Evolutionary conservation across 2,329 filamentous ascomycete species (phyloP), one percentile per base, ranked within the genome.

Genomic region (Hypoxylon sp.): DNA sequence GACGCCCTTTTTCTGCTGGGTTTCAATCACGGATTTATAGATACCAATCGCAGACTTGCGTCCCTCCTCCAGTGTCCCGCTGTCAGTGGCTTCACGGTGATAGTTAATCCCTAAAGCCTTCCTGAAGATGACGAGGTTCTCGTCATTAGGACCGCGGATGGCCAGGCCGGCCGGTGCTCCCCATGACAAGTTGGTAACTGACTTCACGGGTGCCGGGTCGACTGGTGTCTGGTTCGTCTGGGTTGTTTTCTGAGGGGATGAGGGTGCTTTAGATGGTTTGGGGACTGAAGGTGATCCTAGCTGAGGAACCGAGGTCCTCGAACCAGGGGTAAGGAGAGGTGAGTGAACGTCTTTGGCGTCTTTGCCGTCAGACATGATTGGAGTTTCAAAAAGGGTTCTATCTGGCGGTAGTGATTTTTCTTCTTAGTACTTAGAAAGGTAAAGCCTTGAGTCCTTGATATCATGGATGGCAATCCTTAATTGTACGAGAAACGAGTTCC

Each of bases 21-120:
- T 72, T 12, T 59, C 22, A 45, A 84, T 70, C 7, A 82, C 75
- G 0, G 73, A 72, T 7, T 72, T 74, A 71, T 85, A 85, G 49
- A 84, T 78, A 2, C 80, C 80, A 5, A 74, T 70, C 1, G 80
- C 77, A 20, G 58, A 69, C 57, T 71, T 70, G 30, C 77, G 78
- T 18, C 77, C 78, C 24, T 76, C 73, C 48, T 80, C 81, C 1
- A 78, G 67, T 0, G 75, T 74, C 2, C 63, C 61, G 33, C 69
- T 70, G 3, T 75, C 69, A 0, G 51, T n/a, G 4, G 54, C 51
- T 0, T 72, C 60, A 6, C 68, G 65, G 42, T 74, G 61, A 44
- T 64, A 71, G 70, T 80, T 80, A 70, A 83, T 83, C 2, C 82
- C 81, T 0, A 83, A 67, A 0, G 82, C 81, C 3, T 75, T 75